Percentiles rank a stretch among this genome's conserved stretches.
phyloP scores from a whole-genome alignment of 163 green algal genomes.

The Trebouxiophyceae sp. region DNA sequence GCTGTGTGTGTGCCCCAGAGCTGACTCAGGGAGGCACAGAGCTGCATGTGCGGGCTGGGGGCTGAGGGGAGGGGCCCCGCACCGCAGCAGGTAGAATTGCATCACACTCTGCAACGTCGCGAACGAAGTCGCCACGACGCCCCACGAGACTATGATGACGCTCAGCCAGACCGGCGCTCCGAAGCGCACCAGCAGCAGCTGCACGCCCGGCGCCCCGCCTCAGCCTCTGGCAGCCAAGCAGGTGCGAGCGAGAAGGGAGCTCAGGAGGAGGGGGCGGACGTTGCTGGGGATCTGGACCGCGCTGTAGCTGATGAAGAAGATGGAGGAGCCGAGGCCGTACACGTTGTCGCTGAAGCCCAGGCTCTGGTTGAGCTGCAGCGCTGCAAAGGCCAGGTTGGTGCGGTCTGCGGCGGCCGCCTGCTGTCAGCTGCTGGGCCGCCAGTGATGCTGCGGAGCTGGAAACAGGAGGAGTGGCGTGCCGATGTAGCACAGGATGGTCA shows the following conservation, averaged over 20 bases:
- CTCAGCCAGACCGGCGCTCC: constrained; percentile 33
- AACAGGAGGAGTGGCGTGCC: no score
- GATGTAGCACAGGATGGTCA: constrained; percentile 28
- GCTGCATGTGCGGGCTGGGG: no score
- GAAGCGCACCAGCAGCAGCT: constrained; percentile 24
- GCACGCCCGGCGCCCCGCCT: no score
- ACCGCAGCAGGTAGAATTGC: constrained; percentile 30
- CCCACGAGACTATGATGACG: constrained; percentile 34
- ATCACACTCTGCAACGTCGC: constrained; percentile 13
- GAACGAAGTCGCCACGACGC: constrained; percentile 35
- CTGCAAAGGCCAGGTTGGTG: constrained; percentile 46
- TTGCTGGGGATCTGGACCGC: constrained; percentile 12
- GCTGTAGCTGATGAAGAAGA: constrained; percentile 48
- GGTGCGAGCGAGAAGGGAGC: no score
- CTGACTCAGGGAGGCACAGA: no score
- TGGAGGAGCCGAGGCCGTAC: constrained; percentile 36
- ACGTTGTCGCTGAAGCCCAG: constrained; percentile 36
- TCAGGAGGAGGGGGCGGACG: no score
- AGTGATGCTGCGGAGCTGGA: no score
- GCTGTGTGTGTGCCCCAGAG: no score
- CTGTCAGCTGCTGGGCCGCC: background rate
- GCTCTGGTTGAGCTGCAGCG: constrained; percentile 38
- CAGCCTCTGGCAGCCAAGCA: no score
- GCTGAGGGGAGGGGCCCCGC: no score
- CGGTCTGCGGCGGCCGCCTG: constrained; percentile 3